These are phyloP conservation scores for Verticillium tricorpus DNA, from an alignment of 2,329 filamentous ascomycete genomes.

Conservation along the genomic window DNA sequence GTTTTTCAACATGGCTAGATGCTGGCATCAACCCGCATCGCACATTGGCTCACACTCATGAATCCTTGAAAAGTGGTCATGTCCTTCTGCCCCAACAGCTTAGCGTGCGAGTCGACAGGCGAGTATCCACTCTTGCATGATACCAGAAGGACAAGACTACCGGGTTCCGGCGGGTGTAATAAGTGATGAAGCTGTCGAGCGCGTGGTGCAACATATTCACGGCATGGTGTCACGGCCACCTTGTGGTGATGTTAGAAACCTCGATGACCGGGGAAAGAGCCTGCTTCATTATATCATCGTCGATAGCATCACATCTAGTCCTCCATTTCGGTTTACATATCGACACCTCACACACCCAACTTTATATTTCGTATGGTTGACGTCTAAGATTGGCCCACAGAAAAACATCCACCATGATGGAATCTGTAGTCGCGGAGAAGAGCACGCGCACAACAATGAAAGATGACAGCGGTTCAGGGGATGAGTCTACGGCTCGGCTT, in stretches of 20 bases:
- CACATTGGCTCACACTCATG: too few species aligned
- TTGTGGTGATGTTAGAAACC: background rate
- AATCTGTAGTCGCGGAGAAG: background rate
- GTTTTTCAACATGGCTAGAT: too few species aligned
- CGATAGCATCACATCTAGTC: background rate
- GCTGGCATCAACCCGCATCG: too few species aligned
- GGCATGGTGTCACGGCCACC: background rate
- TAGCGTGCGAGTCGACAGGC: too few species aligned
- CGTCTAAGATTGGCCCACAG: too few species aligned
- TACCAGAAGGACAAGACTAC: background rate
- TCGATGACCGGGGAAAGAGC: background rate
- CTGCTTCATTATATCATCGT: background rate
- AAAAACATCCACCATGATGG: background rate
- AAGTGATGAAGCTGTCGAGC: background rate
- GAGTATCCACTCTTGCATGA: too few species aligned
- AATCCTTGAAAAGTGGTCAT: too few species aligned
- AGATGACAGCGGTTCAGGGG: background rate
- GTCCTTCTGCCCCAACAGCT: too few species aligned
- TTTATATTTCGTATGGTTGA: background rate
- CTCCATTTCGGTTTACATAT: background rate
- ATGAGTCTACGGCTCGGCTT: background rate
- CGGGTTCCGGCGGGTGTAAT: background rate
- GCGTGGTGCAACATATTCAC: background rate
- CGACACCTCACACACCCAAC: background rate
- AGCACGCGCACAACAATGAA: background rate